These are phyloP conservation scores for Aspergillus eucalypticola DNA, from an alignment of 2,329 filamentous ascomycete genomes.

Conservation along the genomic window DNA sequence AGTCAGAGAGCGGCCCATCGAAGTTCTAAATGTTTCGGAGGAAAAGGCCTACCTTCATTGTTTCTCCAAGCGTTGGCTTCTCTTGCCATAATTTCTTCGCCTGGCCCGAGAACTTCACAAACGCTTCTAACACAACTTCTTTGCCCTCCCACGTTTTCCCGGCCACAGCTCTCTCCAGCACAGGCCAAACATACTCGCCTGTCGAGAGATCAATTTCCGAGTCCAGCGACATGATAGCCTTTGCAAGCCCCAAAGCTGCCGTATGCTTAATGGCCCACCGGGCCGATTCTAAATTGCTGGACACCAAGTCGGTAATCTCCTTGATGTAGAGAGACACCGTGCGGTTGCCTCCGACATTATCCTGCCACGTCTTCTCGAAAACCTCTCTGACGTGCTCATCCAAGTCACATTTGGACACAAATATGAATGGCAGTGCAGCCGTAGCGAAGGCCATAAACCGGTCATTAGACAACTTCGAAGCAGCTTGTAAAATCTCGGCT, in stretches of 20 bases:
- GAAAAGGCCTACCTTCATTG: constrained; percentile 62
- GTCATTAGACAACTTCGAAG: constrained; percentile 86
- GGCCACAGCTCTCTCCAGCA: constrained; percentile 75
- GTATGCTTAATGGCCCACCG: constrained; percentile 92
- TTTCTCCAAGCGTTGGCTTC: constrained; percentile 59
- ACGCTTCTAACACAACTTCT: constrained; percentile 76
- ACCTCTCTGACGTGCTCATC: constrained; percentile 75
- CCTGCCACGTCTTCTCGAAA: constrained; percentile 84
- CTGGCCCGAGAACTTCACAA: constrained; percentile 73
- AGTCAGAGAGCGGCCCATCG: neutral
- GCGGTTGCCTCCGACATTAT: constrained; percentile 82
- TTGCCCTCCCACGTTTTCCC: constrained; percentile 95
- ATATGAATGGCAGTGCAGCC: constrained; percentile 79
- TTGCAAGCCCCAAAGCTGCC: constrained; percentile 76
- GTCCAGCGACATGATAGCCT: constrained; percentile 66
- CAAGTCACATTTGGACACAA: constrained; percentile 81
- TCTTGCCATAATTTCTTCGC: constrained; percentile 61
- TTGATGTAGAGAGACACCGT: constrained; percentile 79
- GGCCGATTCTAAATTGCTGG: constrained; percentile 70
- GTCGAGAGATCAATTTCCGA: constrained; percentile 59
- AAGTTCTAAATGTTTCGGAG: neutral
- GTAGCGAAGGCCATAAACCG: constrained; percentile 77
- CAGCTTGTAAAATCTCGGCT: constrained; percentile 77
- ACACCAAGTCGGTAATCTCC: constrained; percentile 73
- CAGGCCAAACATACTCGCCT: constrained; percentile 72